These are phyloP conservation scores for Hanseniaspora opuntiae DNA, from an alignment of 805 yeast genomes.

Conservation along the genomic window DNA sequence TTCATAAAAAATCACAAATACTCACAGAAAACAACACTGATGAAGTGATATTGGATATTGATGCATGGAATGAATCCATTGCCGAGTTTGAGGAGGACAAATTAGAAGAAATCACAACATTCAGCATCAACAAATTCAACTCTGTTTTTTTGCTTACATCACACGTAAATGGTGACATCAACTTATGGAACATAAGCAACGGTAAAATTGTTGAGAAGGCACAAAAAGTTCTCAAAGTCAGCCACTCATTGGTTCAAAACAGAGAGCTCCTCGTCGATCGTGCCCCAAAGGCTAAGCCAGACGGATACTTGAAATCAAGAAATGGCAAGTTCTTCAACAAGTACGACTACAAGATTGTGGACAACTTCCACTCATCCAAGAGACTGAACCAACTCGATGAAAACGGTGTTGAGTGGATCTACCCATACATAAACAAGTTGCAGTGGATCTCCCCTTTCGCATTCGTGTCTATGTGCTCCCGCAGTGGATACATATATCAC, in stretches of 20 bases:
- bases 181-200: slow-evolving; percentile 1
- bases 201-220: not conserved
- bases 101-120: slow-evolving; percentile 5
- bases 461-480: slow-evolving; percentile 3
- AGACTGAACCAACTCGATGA: slow-evolving; percentile 6
- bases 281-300: not conserved
- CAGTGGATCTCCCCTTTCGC: not conserved
- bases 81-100: slow-evolving; percentile 11
- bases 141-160: not conserved
- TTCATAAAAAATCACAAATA: not conserved
- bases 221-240: not conserved
- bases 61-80: slow-evolving; percentile 5
- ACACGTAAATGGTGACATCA: slow-evolving; percentile 7
- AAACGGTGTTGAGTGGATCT: slow-evolving; percentile 11
- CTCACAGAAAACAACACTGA: not conserved
- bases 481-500: slow-evolving; percentile 9
- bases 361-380: slow-evolving; percentile 3
- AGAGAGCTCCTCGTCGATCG: slow-evolving; percentile 7
- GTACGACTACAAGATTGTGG: slow-evolving; percentile 1
- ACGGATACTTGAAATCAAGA: too few species aligned
- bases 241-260: slow-evolving; percentile 4
- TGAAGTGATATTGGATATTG: not conserved
- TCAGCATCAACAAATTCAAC: not conserved
- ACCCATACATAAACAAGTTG: slow-evolving; percentile 1
- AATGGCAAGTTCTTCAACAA: not conserved